Evolutionary conservation across 2,329 filamentous ascomycete genomes (phyloP).

Genomic region (Chaetothyriales sp.): DNA sequence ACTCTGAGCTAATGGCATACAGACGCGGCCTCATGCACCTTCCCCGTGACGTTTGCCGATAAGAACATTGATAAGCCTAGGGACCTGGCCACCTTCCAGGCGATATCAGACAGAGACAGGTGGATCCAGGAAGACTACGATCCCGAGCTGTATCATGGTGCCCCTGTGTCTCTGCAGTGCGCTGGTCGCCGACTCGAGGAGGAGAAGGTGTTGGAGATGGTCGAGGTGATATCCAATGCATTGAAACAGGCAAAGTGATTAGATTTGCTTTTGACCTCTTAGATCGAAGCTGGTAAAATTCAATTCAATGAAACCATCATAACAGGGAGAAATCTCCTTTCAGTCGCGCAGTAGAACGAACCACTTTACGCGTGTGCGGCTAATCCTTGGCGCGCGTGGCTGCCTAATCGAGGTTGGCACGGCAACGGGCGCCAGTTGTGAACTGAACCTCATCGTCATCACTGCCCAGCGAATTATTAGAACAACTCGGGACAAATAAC

Average conservation of each 20-base stretch:
- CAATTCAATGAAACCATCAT: no score
- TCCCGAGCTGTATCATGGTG: conserved; percentile 21
- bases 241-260: conserved; percentile 11
- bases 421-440: neutral
- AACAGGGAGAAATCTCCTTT: no score
- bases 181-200: conserved; percentile 21
- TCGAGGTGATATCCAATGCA: conserved; percentile 22
- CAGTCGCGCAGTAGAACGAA: no score
- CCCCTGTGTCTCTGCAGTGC: conserved; percentile 20
- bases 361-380: neutral
- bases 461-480: no score
- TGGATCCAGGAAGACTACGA: conserved; percentile 19
- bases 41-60: conserved; percentile 17
- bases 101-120: conserved; percentile 18
- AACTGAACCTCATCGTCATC: neutral
- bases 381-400: neutral
- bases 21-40: conserved; percentile 16
- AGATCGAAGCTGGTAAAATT: neutral
- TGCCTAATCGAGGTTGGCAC: neutral
- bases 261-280: neutral
- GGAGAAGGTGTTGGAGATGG: conserved; percentile 25
- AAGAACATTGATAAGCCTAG: conserved; percentile 10
- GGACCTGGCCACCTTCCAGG: conserved; percentile 15
- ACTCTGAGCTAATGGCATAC: conserved; percentile 10
- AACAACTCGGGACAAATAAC: no score